Evolutionary conservation across 2,329 filamentous ascomycete species (phyloP).

Genomic region (Stenocarpella maydis): DNA sequence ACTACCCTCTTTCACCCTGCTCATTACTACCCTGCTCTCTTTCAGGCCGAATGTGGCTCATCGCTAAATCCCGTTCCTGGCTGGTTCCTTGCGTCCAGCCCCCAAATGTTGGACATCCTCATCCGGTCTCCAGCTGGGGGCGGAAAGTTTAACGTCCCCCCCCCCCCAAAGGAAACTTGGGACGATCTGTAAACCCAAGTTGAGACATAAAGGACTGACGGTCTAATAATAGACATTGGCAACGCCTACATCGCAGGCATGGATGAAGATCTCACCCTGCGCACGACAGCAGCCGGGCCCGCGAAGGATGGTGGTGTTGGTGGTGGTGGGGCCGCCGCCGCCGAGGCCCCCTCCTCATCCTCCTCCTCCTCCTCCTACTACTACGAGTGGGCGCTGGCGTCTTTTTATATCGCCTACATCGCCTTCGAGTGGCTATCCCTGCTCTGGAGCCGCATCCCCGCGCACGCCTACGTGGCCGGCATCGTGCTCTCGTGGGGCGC

Average conservation of each 20-base stretch:
- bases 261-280: constrained; percentile 61
- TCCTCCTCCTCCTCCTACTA: constrained; percentile 57
- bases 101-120: neutral
- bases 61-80: neutral
- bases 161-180: neutral
- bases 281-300: neutral
- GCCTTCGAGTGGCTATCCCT: constrained; percentile 71
- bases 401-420: constrained; percentile 72
- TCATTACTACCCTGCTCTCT: neutral
- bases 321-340: constrained; percentile 49
- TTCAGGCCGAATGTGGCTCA: neutral
- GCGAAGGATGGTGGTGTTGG: constrained; percentile 52
- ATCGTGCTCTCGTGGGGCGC: constrained; percentile 83
- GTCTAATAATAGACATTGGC: constrained; percentile 60
- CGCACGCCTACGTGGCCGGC: constrained; percentile 65
- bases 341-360: constrained; percentile 52
- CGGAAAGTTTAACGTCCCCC: neutral
- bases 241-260: constrained; percentile 71
- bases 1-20: constrained; percentile 39
- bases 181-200: neutral
- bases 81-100: constrained; percentile 16
- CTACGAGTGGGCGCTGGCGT: constrained; percentile 68
- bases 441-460: constrained; percentile 66
- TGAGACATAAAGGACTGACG: neutral
- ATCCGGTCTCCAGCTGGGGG: neutral